These are phyloP conservation scores for Pyrus pyrifolia DNA, from an alignment of 306 rosid species.

Conservation along the genomic window DNA sequence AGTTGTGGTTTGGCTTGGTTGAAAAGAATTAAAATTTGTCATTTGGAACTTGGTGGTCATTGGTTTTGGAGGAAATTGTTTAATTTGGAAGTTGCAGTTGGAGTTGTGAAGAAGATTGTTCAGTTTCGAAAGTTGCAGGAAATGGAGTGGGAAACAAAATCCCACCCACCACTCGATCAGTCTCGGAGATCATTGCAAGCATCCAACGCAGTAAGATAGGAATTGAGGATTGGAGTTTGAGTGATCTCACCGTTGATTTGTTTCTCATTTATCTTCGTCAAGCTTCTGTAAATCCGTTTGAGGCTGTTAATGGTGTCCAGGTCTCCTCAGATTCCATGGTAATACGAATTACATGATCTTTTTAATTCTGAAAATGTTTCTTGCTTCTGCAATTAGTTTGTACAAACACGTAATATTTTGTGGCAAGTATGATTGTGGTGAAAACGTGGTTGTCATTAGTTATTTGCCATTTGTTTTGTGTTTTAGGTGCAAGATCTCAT, in stretches of 20 bases:
- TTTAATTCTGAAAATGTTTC: background rate
- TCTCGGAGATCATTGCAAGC: conserved; percentile 66
- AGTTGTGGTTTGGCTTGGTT: background rate
- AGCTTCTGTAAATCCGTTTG: conserved; percentile 56
- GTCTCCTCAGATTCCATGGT: conserved; percentile 68
- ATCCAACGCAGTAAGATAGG: conserved; percentile 81
- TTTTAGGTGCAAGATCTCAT: conserved; percentile 85
- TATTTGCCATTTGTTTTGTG: conserved; percentile 19
- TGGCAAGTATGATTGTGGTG: background rate
- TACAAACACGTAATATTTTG: background rate
- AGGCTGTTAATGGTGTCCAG: conserved; percentile 61
- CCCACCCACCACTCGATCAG: conserved; percentile 56
- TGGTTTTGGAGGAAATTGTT: background rate
- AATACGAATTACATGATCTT: conserved; percentile 14
- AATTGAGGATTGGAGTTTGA: conserved; percentile 88
- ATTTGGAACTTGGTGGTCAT: background rate
- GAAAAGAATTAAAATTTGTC: background rate
- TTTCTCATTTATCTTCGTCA: conserved; percentile 90
- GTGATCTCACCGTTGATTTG: conserved; percentile 85
- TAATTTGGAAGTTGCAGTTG: background rate
- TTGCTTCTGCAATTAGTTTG: background rate
- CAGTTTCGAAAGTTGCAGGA: conserved; percentile 38
- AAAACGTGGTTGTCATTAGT: conserved; percentile 23
- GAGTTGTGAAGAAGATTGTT: conserved; percentile 9
- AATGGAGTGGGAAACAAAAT: conserved; percentile 35